These are phyloP conservation scores for Pyrus bretschneideri DNA, from an alignment of 306 rosid genomes.

Conservation along the genomic window DNA sequence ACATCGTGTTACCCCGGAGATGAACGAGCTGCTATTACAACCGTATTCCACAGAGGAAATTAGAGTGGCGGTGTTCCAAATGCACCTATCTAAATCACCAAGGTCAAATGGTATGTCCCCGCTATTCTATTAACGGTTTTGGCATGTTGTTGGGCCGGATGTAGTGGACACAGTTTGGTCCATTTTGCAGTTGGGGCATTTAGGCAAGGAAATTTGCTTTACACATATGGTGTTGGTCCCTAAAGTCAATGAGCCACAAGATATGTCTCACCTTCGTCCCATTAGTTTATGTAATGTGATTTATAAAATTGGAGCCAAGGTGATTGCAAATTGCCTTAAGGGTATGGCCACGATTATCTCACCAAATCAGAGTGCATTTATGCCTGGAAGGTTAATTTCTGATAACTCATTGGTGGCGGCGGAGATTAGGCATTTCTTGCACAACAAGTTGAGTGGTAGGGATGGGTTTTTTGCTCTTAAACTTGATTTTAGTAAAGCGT, in stretches of 20 bases:
- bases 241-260: background rate
- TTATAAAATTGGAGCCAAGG: background rate
- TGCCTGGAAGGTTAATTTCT: background rate
- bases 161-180: too few relatives aligned
- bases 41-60: background rate
- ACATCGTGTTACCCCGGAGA: rapidly evolving
- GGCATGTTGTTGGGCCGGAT: background rate
- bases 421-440: background rate
- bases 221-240: too few relatives aligned
- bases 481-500: background rate
- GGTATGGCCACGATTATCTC: background rate
- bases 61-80: background rate
- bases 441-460: too few relatives aligned
- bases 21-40: background rate
- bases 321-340: background rate
- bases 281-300: background rate
- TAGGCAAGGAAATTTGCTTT: background rate
- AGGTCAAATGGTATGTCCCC: background rate
- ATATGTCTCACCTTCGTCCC: background rate
- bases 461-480: background rate
- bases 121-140: background rate
- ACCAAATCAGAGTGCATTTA: too few relatives aligned
- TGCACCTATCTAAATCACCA: background rate
- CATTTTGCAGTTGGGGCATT: background rate
- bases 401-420: background rate